Base-by-base conservation (phyloP, 1,284 basidiomycete genomes). In the Marasmius fiardii region DNA sequence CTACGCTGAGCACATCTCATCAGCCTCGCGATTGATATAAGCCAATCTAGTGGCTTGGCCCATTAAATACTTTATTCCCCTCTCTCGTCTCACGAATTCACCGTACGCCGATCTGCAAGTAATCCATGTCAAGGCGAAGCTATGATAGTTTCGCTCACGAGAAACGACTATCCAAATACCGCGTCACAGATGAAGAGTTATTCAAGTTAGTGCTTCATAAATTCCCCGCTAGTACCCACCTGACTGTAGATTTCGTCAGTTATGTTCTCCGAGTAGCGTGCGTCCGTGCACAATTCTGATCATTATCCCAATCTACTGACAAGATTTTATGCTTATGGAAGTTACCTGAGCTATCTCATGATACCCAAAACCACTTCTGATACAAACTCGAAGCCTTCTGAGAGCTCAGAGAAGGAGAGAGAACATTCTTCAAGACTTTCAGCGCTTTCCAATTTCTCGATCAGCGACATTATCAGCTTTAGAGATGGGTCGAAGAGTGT, bases 401-500 rank as follows among this genome's bases (percentile, higher is more conserved):
- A 81, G 28, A 65, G 69, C 26, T 74, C 79, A 57, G 65, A 75
- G 14, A 79, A 79, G 58, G 85, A 88, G 62, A 73, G 74, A 54
- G 83, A 83, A 53, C 81, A 88, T 62, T 81, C 83, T 1, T 83
- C 81, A 21, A 78, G 88, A 51, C 72, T 89, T 50, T 85, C 86
- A 3, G 87, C 90, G 3, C 74, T 92, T 45, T 88, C 90, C 12
- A 84, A 81, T 63, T 90, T 91, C 63, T 90, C 90, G 6, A 82
- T 94, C 57, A 82, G 85, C n/a, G 91, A 94, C 67, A 76, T 93
- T 65, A 89, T 93, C 72, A 85, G 89, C 63, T 76, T 81, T 51
- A 77, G 85, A 56, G 88, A 87, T 71, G 86, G 87, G 7, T 79
- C 83, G 50, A 93, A 90, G 74, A 90, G 84, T 56, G 88, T 92